A percentile compares a stretch with the other conserved stretches of the same genome.
Conservation (phyloP, 2,329 filamentous ascomycete species). For the Scedosporium dehoogii region DNA sequence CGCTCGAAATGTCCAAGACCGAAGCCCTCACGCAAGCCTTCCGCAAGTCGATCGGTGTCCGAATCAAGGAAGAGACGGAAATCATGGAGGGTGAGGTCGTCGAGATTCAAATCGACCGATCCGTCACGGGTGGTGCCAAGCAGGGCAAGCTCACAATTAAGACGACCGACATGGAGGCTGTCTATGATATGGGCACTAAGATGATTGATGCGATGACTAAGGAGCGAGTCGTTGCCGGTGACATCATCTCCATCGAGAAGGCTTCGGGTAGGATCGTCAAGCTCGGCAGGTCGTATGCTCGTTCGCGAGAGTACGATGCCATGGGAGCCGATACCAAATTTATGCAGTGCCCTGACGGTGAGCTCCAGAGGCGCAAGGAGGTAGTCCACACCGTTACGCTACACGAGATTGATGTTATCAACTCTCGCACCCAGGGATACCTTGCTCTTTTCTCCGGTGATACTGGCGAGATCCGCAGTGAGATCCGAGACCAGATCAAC, state of each 20-base stretch:
- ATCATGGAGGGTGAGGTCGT: slow-evolving; percentile 99
- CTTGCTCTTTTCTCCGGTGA: slow-evolving; percentile 95
- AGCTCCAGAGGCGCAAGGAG: slow-evolving; percentile 94
- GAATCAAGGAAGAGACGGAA: slow-evolving; percentile 98
- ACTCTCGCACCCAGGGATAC: slow-evolving; percentile 97
- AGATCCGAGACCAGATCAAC: slow-evolving; percentile 98
- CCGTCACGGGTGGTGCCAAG: slow-evolving; percentile 92
- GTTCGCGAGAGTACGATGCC: slow-evolving; percentile 94
- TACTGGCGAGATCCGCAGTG: slow-evolving; percentile 93
- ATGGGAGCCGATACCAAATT: slow-evolving; percentile 99
- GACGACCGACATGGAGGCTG: slow-evolving; percentile 98
- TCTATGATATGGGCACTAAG: slow-evolving; percentile 98
- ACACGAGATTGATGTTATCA: slow-evolving; percentile 99
- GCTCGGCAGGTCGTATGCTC: slow-evolving; percentile 85
- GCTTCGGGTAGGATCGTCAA: slow-evolving; percentile 97
- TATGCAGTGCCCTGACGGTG: slow-evolving; percentile 92
- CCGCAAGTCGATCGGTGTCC: slow-evolving; percentile 92
- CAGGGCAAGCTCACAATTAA: slow-evolving; percentile 99
- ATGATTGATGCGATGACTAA: slow-evolving; percentile 99
- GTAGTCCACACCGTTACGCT: slow-evolving; percentile 94
- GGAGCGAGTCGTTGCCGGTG: slow-evolving; percentile 96
- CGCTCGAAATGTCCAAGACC: slow-evolving; percentile 98
- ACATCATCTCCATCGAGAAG: slow-evolving; percentile 98
- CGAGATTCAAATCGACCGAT: slow-evolving; percentile 96
- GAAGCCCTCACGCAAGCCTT: slow-evolving; percentile 98